phyloP scores from a whole-genome alignment of 768 basidiomycete genomes.

The Lentinus tigrinus region DNA sequence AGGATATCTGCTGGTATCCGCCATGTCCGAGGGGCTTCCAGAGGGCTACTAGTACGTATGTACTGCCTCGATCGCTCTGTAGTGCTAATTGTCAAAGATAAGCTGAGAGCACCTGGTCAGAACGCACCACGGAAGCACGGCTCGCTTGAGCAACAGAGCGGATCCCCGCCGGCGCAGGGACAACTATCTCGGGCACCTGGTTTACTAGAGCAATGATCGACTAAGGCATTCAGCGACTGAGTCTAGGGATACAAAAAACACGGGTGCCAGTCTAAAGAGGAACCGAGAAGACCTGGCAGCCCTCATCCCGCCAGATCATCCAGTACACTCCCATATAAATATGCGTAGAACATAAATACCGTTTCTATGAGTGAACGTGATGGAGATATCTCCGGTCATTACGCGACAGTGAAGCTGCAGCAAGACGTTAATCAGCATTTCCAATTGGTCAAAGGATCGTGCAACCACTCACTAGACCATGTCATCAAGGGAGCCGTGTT shows the following conservation, averaged over 20 bases:
- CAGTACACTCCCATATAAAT: neutral
- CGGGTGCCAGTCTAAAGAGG: neutral
- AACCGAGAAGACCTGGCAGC: neutral
- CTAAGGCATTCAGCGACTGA: neutral
- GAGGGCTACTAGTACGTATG: too few species aligned
- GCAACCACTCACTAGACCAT: constrained; percentile 33
- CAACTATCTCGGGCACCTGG: too few species aligned
- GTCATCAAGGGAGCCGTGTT: constrained; percentile 44
- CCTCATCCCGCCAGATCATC: neutral
- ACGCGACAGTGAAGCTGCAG: constrained; percentile 15
- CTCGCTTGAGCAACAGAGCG: too few species aligned
- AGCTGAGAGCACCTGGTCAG: too few species aligned
- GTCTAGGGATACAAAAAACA: neutral
- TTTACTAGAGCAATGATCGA: too few species aligned
- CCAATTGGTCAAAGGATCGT: neutral
- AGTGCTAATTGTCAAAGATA: too few species aligned
- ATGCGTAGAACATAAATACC: neutral
- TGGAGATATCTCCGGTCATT: neutral
- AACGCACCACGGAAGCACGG: too few species aligned
- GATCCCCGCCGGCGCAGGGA: too few species aligned
- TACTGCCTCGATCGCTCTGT: too few species aligned
- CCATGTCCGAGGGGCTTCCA: too few species aligned
- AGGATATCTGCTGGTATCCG: too few species aligned
- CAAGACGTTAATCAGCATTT: neutral
- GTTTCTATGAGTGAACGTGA: neutral